Base-by-base conservation (phyloP, 495 filamentous ascomycete species). In the Zalerion maritima region DNA sequence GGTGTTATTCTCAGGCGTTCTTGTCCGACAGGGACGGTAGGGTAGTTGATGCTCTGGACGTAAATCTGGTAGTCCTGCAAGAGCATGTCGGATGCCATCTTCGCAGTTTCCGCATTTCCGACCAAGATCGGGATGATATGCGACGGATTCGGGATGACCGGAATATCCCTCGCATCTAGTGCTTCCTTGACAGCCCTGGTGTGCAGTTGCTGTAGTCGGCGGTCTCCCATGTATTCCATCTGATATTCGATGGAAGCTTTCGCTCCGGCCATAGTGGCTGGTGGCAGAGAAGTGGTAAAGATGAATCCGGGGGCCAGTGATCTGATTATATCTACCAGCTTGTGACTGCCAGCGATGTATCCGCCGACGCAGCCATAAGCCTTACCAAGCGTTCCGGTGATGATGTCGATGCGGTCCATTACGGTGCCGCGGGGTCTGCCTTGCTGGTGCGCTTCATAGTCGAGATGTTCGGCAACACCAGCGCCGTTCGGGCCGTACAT, bases 401-500 rank as follows among this genome's bases (percentile, higher is more conserved):
- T 93, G 50, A 97, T 97, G 46, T 96, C 89, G 26, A 94, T 66
- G 19, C 89, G 80, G 43, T 96, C 85, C 81, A 89, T 84, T 37
- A 96, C 64, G 25, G 85, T 94, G 26, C 87, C 87, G 43, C 67
- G 59, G 0, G 85, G 78, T 28, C 57, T 57, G 13, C 82, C 71
- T 18, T 62, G 58, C 12, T 50, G 46, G 42, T 79, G 75, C 8
- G 81, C 78, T 41, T 93, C 81, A 45, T 80, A 97, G 51, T 97
- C 87, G 15, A 97, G 70, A 52, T 97, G 89, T 55, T 97, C 89
- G 9, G 89, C 89, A 31, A 97, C 91, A 49, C 89, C 89, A 26
- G 86, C 89, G 39, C 89, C 89, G 43, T 87, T 75, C 46, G 89
- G 84, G 45, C 89, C 89, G 48, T 97, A 97, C 89, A 97, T 97